Conservation (phyloP, 768 basidiomycete species). For the Dioszegia crocea region DNA sequence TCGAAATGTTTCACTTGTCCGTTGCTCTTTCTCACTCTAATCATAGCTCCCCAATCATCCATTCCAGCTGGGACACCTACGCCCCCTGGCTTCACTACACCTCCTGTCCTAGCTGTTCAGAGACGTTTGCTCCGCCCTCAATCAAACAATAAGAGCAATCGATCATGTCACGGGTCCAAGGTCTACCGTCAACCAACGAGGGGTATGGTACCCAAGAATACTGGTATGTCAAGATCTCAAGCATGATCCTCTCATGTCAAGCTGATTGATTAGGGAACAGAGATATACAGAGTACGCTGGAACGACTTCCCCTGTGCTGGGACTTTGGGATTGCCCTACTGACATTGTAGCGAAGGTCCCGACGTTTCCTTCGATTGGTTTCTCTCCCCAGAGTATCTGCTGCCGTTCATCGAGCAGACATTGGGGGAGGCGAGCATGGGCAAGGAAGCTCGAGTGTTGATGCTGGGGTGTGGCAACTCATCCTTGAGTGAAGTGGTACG, state of each 20-base stretch:
- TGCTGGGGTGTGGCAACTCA: constrained; percentile 49
- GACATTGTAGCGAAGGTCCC: constrained; percentile 33
- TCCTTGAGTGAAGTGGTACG: constrained; percentile 42
- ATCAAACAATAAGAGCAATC: neutral
- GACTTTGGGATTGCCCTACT: neutral
- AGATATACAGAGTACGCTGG: constrained; percentile 42
- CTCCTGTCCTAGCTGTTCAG: neutral
- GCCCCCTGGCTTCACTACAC: too few relatives aligned
- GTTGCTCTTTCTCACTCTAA: too few relatives aligned
- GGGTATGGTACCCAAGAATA: constrained; percentile 49
- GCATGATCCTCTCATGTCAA: neutral
- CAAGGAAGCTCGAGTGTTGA: constrained; percentile 35
- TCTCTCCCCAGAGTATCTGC: constrained; percentile 40
- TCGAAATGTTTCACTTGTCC: neutral
- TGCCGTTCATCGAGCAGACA: constrained; percentile 33
- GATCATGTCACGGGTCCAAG: constrained; percentile 9
- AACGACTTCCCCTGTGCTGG: too few relatives aligned
- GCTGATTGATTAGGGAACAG: constrained; percentile 38
- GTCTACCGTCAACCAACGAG: constrained; percentile 44
- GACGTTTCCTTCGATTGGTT: constrained; percentile 50
- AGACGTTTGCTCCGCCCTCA: constrained; percentile 9
- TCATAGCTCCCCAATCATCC: too few relatives aligned
- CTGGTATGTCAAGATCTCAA: constrained; percentile 28
- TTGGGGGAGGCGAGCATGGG: constrained; percentile 16
- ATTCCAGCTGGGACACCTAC: too few relatives aligned